Base-by-base conservation (phyloP, 73 alveolate species). In the Paramecium tetraurelia region DNA sequence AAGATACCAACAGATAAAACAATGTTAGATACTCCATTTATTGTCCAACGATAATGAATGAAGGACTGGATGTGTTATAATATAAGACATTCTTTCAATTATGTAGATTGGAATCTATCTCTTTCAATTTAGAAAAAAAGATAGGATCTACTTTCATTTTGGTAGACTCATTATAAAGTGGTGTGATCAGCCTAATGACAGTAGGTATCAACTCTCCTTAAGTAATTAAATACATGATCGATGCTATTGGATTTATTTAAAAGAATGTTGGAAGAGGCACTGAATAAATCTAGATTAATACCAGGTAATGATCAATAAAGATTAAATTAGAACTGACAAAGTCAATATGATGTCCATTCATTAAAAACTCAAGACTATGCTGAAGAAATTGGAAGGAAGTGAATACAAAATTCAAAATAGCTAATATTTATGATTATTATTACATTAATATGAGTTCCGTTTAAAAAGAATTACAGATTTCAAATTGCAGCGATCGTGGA, bases 81-180 rank as follows among this genome's bases (percentile, higher is more conserved):
- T 96, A 96, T 63, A 97, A 97, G 63, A 93, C 98, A 22, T 97
- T 97, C 95, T 97, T 97, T 95, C 95, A 96, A 86, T 95, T 96
- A 98, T 97, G 99, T 70, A 89, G 99, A 69, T 92, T 97, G 27
- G 97, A 97, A 86, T 95, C 98, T 3, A 95, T 97, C 50, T 93
- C 97, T n/a, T 97, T 97, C 85, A 98, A 96, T 89, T 93, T 97
- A 8, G 99, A 97, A 76, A 72, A 93, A 59, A 92, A 96, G 85
- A 44, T 80, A 24, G 99, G 99, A 20, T 80, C 97, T 2, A 92
- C 98, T 4, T 97, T 97, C 59, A 63, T 97, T 69, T 85, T 97
- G 16, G 86, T 96, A 21, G 99, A 97, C 77, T 96, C 96, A 85
- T 93, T 97, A 7, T 92, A 97, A 89, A 89, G 96, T 80, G 98